These are phyloP conservation scores for Globisporangium uncinulatum DNA, from an alignment of 352 stramenopile species.

Conservation along the genomic window DNA sequence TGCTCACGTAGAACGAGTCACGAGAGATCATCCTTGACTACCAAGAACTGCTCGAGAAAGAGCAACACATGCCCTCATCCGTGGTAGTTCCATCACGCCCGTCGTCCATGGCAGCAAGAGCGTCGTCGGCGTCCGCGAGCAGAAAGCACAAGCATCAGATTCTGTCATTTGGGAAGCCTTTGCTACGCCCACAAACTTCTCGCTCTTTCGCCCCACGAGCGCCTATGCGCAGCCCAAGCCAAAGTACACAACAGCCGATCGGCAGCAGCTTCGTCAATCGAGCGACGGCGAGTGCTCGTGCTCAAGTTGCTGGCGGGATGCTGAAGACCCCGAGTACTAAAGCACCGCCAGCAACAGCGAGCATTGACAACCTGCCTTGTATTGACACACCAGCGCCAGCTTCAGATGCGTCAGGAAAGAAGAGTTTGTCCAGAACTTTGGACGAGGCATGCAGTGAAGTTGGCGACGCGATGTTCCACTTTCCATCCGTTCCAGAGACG, in stretches of 20 bases:
- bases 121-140: constrained; percentile 17
- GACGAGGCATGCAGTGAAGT: background rate
- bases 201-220: background rate
- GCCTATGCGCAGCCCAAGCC: background rate
- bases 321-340: constrained; percentile 4
- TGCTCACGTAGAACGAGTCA: constrained; percentile 38
- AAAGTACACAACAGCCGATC: background rate
- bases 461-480: constrained; percentile 21
- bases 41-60: constrained; percentile 42
- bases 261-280: constrained; percentile 5
- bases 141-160: constrained; percentile 47
- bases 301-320: constrained; percentile 22
- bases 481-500: constrained; percentile 9
- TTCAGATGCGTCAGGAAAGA: background rate
- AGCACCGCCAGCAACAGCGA: background rate
- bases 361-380: background rate
- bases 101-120: constrained; percentile 21
- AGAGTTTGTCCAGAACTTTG: constrained; percentile 2
- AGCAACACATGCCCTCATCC: constrained; percentile 20
- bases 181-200: constrained; percentile 22
- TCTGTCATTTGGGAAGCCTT: constrained; percentile 17
- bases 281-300: constrained; percentile 13
- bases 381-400: background rate
- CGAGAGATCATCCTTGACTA: constrained; percentile 68
- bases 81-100: constrained; percentile 22